These are phyloP conservation scores for Pinguiococcus pyrenoidosus DNA, from an alignment of 108 stramenopile genomes.

Conservation along the genomic window DNA sequence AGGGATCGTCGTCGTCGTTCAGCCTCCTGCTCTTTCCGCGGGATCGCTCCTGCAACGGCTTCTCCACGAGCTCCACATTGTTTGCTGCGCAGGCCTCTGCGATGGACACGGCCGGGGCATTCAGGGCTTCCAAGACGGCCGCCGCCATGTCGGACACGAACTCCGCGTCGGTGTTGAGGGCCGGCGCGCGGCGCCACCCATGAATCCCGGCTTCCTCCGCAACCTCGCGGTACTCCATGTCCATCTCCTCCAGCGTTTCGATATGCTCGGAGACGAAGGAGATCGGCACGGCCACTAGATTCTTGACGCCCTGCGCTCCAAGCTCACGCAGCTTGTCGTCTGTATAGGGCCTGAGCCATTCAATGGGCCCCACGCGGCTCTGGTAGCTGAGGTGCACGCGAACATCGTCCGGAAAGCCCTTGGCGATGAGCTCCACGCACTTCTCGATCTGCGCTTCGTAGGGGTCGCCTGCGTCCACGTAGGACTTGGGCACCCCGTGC, in stretches of 20 bases:
- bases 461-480: slow-evolving; percentile 88
- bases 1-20: no score
- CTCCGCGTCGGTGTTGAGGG: slow-evolving; percentile 73
- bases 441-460: slow-evolving; percentile 76
- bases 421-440: slow-evolving; percentile 8
- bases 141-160: slow-evolving; percentile 93
- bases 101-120: slow-evolving; percentile 24
- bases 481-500: slow-evolving; percentile 86
- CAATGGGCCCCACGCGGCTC: slow-evolving; percentile 88
- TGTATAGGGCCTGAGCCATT: slow-evolving; percentile 96
- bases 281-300: slow-evolving; percentile 91
- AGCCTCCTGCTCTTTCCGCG: no score
- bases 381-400: slow-evolving; percentile 48
- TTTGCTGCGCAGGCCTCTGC: slow-evolving; percentile 2
- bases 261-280: slow-evolving; percentile 98
- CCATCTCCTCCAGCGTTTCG: slow-evolving; percentile 98
- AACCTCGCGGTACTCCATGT: slow-evolving; percentile 94
- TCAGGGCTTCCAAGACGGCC: slow-evolving; percentile 65
- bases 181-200: slow-evolving; percentile 80
- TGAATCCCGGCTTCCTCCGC: slow-evolving; percentile 79
- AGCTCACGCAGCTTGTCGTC: slow-evolving; percentile 79
- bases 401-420: slow-evolving; percentile 11
- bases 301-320: slow-evolving; percentile 69
- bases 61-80: no score
- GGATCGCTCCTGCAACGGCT: no score